Evolutionary conservation across 179 eudicot species (phyloP).

Genomic region (Carnegiea gigantea): DNA sequence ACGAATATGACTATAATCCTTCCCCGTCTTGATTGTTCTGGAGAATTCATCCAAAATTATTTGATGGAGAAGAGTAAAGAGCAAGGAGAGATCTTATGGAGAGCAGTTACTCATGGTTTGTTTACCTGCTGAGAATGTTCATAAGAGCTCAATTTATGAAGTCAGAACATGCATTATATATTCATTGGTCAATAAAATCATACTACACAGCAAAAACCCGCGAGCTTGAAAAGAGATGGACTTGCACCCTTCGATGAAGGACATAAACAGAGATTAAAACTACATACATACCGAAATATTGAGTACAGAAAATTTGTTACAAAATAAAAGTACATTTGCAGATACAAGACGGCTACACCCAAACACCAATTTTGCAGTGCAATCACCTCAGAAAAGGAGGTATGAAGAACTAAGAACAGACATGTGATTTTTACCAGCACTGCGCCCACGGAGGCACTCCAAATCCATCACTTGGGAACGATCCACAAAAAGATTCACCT

Average conservation of each 20-base stretch:
- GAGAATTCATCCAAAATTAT: too few species aligned
- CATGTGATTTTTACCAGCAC: constrained; percentile 64
- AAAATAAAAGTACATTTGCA: neutral
- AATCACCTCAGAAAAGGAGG: constrained; percentile 35
- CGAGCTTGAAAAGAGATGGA: neutral
- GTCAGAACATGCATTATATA: neutral
- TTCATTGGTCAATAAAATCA: too few species aligned
- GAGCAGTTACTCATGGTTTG: too few species aligned
- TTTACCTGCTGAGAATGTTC: too few species aligned
- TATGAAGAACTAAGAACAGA: constrained; percentile 73
- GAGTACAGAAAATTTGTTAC: neutral
- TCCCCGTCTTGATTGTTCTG: too few species aligned
- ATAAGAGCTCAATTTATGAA: neutral
- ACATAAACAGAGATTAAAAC: neutral
- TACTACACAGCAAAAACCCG: too few species aligned
- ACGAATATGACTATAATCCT: neutral
- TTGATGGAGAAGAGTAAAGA: too few species aligned
- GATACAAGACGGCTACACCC: neutral
- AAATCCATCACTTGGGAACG: constrained; percentile 82
- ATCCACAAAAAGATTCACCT: constrained; percentile 95
- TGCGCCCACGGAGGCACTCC: constrained; percentile 84
- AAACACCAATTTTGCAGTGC: neutral
- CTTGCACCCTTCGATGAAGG: neutral
- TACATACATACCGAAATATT: neutral
- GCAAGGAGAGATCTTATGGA: too few species aligned